These are phyloP conservation scores for Paraphoma chrysanthemicola DNA, from an alignment of 2,329 filamentous ascomycete species.

Conservation along the genomic window DNA sequence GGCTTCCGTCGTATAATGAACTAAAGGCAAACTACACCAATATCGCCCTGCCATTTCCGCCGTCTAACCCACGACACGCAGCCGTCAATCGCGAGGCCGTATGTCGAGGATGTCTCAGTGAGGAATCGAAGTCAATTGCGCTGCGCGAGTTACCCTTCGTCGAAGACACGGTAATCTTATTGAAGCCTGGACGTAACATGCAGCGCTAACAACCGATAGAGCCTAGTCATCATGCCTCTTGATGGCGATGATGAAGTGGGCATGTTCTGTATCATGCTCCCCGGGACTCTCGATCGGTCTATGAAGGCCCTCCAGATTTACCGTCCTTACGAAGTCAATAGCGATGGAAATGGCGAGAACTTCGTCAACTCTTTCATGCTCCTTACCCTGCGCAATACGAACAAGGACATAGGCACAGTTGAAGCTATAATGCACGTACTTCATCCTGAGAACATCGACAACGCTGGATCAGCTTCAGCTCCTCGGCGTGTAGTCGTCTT, in stretches of 20 bases:
- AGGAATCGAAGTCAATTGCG: slow-evolving; percentile 14
- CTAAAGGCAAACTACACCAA: slow-evolving; percentile 15
- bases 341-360: not conserved
- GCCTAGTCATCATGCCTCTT: slow-evolving; percentile 25
- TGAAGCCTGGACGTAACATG: no score
- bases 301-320: slow-evolving; percentile 17
- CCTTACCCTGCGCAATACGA: slow-evolving; percentile 17
- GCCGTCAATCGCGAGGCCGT: slow-evolving; percentile 16
- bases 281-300: slow-evolving; percentile 18
- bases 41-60: slow-evolving; percentile 14
- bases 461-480: no score
- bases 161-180: slow-evolving; percentile 10
- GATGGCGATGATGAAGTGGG: slow-evolving; percentile 13
- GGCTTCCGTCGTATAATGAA: slow-evolving; percentile 17
- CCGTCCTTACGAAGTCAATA: slow-evolving; percentile 16
- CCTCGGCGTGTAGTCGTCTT: not conserved
- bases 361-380: slow-evolving; percentile 22
- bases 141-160: slow-evolving; percentile 21
- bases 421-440: slow-evolving; percentile 6
- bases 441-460: not conserved
- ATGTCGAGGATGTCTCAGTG: slow-evolving; percentile 25
- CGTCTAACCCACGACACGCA: not conserved
- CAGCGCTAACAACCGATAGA: slow-evolving; percentile 16
- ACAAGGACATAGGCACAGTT: slow-evolving; percentile 2
- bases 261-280: slow-evolving; percentile 28